Evolutionary conservation across 2,329 filamentous ascomycete genomes (phyloP), one percentile per base, ranked within the genome.

Genomic region (Ustulina deusta): DNA sequence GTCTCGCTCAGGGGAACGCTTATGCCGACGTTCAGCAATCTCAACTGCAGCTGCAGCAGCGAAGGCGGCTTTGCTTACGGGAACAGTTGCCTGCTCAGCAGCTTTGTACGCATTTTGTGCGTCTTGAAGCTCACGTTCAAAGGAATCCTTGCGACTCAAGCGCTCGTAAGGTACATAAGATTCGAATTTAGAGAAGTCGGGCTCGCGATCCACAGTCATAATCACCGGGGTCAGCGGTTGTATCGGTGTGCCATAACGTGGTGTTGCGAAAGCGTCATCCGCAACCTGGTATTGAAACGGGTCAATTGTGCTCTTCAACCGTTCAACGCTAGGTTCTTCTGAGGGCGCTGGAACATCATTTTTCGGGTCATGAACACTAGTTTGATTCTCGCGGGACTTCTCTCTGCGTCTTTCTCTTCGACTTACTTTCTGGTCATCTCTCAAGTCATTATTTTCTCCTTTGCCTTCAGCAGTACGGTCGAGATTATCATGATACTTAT

Each of bases 281-380:
- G 81, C 71, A 68, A 89, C 85, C 76, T 86, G 87, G 74, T 82
- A 90, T 75, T 88, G 83, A 75, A 90, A 89, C 20, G 87, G 86
- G 77, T 90, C 85, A 74, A 86, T 76, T 57, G 77, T 73, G n/a
- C 75, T 72, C 66, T 72, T 73, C 66, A 75, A 72, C 27, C 67
- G 66, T 60, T 75, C 72, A 64, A 75, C 67, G 25, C 46, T 68
- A 56, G 73, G 68, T 61, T 71, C 66, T 70, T 74, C 72, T 60
- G 74, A 46, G 66, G 72, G 66, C 73, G 78, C 71, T 71, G 79
- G 73, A 66, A 77, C 49, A 70, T 74, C 64, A 59, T 61, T 60
- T 61, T 69, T 69, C n/a, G 68, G 46, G 48, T 27, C 34, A 52
- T 60, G 69, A 52, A 65, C 67, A 56, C 72, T 42, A 51, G 55